Percentiles rank a stretch among this genome's conserved stretches.
Evolutionary conservation across 805 yeast species (phyloP).

Genomic region (Metschnikowia colocasiae): DNA sequence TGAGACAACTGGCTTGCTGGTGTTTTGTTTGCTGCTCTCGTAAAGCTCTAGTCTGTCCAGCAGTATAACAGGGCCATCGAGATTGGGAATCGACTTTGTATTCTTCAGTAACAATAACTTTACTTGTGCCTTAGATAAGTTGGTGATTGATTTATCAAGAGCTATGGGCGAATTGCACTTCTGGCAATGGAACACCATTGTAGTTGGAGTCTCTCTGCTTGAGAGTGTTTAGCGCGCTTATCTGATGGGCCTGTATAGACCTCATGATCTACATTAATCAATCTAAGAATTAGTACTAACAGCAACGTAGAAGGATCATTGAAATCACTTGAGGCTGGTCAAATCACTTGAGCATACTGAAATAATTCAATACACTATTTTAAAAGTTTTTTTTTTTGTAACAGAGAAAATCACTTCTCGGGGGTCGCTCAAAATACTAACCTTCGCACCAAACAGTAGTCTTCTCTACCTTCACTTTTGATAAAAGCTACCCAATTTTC

Average conservation of each 20-base stretch:
- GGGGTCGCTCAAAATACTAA: too few relatives aligned
- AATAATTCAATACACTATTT: too few relatives aligned
- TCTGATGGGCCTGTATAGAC: slow-evolving; percentile 1
- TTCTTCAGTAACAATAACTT: slow-evolving; percentile 45
- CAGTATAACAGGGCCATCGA: slow-evolving; percentile 36
- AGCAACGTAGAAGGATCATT: background rate
- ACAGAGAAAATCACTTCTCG: background rate
- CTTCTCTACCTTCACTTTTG: background rate
- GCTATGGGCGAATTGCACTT: slow-evolving; percentile 57
- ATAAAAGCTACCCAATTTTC: background rate
- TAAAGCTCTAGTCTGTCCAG: slow-evolving; percentile 29
- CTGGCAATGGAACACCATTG: slow-evolving; percentile 44
- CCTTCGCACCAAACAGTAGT: background rate
- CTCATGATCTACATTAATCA: background rate
- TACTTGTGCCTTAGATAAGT: slow-evolving; percentile 52
- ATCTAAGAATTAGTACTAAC: too few relatives aligned
- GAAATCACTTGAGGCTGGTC: background rate
- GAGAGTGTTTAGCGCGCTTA: slow-evolving; percentile 2
- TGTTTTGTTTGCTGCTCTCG: slow-evolving; percentile 25
- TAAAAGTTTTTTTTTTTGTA: background rate
- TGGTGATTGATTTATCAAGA: slow-evolving; percentile 53
- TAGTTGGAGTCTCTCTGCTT: background rate
- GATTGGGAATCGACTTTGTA: slow-evolving; percentile 18
- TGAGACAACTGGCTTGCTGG: background rate
- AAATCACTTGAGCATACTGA: background rate